These are phyloP conservation scores for Escovopsis sp. DNA, from an alignment of 2,329 filamentous ascomycete genomes.

Conservation along the genomic window DNA sequence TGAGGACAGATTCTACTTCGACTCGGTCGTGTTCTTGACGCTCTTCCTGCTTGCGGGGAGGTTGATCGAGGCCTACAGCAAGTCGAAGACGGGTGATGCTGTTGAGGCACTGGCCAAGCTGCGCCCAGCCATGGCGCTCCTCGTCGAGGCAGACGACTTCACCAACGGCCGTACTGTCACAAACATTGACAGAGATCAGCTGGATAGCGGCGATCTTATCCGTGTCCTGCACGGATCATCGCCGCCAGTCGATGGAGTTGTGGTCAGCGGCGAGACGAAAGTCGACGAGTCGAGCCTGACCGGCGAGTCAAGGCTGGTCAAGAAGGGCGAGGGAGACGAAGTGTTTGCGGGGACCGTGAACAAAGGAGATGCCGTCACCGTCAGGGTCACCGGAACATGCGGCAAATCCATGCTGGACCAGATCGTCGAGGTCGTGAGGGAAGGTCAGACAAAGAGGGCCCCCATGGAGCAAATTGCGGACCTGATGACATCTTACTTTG, in stretches of 20 bases:
- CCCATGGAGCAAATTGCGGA: conserved; percentile 66
- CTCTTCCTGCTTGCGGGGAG: conserved; percentile 66
- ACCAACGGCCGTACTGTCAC: conserved; percentile 21
- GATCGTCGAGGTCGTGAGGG: conserved; percentile 62
- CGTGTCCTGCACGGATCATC: conserved; percentile 66
- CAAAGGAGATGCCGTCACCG: conserved; percentile 45
- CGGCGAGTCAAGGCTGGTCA: conserved; percentile 55
- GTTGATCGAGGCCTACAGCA: conserved; percentile 80
- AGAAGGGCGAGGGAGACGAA: conserved; percentile 46
- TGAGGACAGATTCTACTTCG: conserved; percentile 59
- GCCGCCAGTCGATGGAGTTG: conserved; percentile 65
- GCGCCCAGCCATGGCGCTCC: conserved; percentile 58
- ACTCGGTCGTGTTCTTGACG: conserved; percentile 83
- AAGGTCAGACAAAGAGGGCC: conserved; percentile 62
- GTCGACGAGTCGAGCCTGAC: conserved; percentile 91
- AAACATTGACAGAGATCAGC: conserved; percentile 45
- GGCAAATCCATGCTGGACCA: conserved; percentile 67
- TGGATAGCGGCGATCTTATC: conserved; percentile 63
- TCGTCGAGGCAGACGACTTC: conserved; percentile 38
- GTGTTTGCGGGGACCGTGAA: conserved; percentile 66
- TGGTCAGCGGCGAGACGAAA: conserved; percentile 46
- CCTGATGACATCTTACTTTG: conserved; percentile 59
- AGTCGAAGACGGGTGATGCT: conserved; percentile 77
- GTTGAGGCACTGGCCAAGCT: conserved; percentile 67
- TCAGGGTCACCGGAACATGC: conserved; percentile 48